Percentiles rank a stretch among this genome's conserved stretches.
Evolutionary conservation across 2,329 filamentous ascomycete genomes (phyloP).

Genomic region (Ceratocystis lukuohia): DNA sequence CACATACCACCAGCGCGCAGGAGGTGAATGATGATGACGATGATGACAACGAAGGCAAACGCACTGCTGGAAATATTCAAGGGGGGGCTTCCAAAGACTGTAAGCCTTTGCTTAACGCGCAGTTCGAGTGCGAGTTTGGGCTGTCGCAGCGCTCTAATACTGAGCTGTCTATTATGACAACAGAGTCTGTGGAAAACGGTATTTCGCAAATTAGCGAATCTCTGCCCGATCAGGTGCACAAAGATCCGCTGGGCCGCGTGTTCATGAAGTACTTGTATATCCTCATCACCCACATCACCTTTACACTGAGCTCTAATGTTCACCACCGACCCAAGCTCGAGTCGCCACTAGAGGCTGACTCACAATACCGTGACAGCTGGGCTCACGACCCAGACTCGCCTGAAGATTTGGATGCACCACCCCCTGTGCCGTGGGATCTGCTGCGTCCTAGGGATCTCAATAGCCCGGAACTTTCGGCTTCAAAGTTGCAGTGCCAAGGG

Average conservation of each 20-base stretch:
- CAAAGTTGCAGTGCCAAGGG: background rate
- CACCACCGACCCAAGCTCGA: conserved; percentile 16
- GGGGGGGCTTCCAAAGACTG: background rate
- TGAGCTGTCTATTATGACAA: conserved; percentile 10
- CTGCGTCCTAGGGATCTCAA: conserved; percentile 27
- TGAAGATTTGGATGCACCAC: conserved; percentile 1
- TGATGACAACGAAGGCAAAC: background rate
- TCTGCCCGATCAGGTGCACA: conserved; percentile 1
- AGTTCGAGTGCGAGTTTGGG: background rate
- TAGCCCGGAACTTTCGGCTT: background rate
- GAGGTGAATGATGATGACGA: background rate
- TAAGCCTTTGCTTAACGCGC: background rate
- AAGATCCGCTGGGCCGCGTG: background rate
- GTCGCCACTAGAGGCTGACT: background rate
- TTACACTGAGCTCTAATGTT: conserved; percentile 5
- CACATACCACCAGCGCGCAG: background rate
- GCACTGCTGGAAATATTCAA: background rate
- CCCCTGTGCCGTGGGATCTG: conserved; percentile 38
- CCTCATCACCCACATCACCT: conserved; percentile 6
- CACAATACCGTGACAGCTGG: conserved; percentile 8
- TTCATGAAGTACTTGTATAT: conserved; percentile 19
- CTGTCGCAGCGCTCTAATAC: conserved; percentile 6
- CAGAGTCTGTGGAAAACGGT: conserved; percentile 10
- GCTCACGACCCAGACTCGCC: conserved; percentile 25
- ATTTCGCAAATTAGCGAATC: conserved; percentile 6